These are phyloP conservation scores for Ustilago vetiveriae DNA, from an alignment of 1,284 basidiomycete genomes.

Conservation along the genomic window DNA sequence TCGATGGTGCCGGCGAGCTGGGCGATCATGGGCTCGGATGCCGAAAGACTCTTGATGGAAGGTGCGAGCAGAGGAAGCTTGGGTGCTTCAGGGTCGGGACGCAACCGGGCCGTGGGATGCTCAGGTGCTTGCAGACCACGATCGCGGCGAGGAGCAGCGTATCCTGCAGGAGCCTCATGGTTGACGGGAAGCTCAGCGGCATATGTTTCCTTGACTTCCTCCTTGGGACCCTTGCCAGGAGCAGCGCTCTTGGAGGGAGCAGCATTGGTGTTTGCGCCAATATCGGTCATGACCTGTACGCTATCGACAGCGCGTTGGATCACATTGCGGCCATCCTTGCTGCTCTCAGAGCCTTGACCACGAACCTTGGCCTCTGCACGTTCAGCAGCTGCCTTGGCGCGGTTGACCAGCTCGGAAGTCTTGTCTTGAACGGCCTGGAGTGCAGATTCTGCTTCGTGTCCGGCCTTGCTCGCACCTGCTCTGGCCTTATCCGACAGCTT, in stretches of 20 bases:
- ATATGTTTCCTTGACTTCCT: constrained; percentile 48
- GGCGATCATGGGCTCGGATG: constrained; percentile 85
- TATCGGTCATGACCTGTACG: constrained; percentile 55
- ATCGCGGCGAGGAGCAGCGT: constrained; percentile 45
- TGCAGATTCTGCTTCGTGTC: constrained; percentile 63
- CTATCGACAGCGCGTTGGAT: constrained; percentile 48
- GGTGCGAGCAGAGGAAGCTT: constrained; percentile 79
- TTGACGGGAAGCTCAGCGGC: constrained; percentile 50
- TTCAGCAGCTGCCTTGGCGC: constrained; percentile 70
- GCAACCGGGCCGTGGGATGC: constrained; percentile 47
- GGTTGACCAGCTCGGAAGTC: constrained; percentile 46
- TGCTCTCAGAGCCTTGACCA: constrained; percentile 35
- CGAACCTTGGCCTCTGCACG: constrained; percentile 60
- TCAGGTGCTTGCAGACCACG: constrained; percentile 58
- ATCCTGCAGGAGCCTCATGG: constrained; percentile 57
- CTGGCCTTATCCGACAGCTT: constrained; percentile 52
- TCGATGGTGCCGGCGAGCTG: constrained; percentile 95
- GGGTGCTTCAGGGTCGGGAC: constrained; percentile 57
- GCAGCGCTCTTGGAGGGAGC: constrained; percentile 65
- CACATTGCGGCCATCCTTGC: constrained; percentile 60
- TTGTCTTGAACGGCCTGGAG: constrained; percentile 48
- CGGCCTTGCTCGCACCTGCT: constrained; percentile 62
- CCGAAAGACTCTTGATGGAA: constrained; percentile 78
- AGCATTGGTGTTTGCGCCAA: constrained; percentile 49
- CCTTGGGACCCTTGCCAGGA: constrained; percentile 65